Conservation (phyloP, 345 rosid genomes). For the Eutrema yunnanense region DNA sequence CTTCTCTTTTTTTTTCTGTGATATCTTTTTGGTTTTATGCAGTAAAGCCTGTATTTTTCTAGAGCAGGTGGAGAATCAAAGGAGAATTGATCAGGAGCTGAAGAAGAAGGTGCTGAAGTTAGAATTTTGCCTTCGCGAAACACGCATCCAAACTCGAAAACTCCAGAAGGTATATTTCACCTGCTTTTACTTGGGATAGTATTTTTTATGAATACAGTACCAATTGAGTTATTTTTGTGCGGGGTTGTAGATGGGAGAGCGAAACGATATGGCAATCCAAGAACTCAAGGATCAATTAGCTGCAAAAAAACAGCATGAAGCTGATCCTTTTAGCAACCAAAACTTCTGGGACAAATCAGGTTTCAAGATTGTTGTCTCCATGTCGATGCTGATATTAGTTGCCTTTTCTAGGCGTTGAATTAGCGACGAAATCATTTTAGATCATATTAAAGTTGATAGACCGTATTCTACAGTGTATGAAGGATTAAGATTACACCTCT, state of each 20-base stretch:
- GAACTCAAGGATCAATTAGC: slow-evolving; percentile 66
- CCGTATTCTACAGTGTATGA: slow-evolving; percentile 13
- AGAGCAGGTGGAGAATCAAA: slow-evolving; percentile 78
- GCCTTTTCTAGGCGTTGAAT: slow-evolving; percentile 65
- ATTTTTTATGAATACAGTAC: not conserved
- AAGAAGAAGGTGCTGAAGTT: slow-evolving; percentile 81
- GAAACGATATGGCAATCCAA: slow-evolving; percentile 70
- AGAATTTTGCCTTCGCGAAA: slow-evolving; percentile 90
- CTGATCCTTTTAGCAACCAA: slow-evolving; percentile 32
- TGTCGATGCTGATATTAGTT: slow-evolving; percentile 86
- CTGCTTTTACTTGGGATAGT: not conserved
- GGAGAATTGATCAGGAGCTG: slow-evolving; percentile 73
- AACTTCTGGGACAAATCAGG: slow-evolving; percentile 84
- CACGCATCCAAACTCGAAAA: slow-evolving; percentile 73
- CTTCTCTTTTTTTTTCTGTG: not conserved
- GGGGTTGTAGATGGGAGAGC: slow-evolving; percentile 62
- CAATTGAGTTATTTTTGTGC: not conserved
- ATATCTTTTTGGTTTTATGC: not conserved
- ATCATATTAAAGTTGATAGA: slow-evolving; percentile 7
- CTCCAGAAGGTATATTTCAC: slow-evolving; percentile 60
- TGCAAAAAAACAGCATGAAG: slow-evolving; percentile 34
- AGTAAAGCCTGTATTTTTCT: not conserved
- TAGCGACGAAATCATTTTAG: not conserved
- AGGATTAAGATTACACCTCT: slow-evolving; percentile 7
- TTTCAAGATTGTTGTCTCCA: slow-evolving; percentile 73